These are phyloP conservation scores for Trichoderma gamsii DNA, from an alignment of 495 filamentous ascomycete species.

Conservation along the genomic window DNA sequence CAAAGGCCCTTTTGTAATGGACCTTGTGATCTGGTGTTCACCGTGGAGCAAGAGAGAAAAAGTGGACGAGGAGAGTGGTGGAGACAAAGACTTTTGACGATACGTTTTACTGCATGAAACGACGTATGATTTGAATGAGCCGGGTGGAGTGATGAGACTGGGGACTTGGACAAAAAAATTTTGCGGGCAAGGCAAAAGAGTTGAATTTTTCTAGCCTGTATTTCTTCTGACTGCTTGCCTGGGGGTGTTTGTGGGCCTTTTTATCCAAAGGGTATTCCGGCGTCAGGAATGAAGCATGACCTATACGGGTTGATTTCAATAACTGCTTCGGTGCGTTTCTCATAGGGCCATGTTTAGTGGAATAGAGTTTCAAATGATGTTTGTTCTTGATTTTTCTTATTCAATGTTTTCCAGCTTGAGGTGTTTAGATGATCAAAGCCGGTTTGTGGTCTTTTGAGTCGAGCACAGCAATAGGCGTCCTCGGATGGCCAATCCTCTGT, in stretches of 20 bases:
- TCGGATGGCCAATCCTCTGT: too few relatives aligned
- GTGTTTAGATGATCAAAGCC: too few relatives aligned
- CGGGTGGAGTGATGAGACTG: background rate
- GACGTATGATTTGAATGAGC: background rate
- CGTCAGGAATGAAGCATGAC: conserved; percentile 6
- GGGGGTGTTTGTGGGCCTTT: conserved; percentile 5
- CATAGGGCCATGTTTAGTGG: background rate
- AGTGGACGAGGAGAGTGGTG: background rate
- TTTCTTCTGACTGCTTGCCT: background rate
- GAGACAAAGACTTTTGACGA: background rate
- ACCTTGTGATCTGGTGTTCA: background rate
- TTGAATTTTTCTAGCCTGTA: background rate
- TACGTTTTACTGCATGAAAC: background rate
- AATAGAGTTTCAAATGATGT: conserved; percentile 1
- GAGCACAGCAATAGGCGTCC: too few relatives aligned
- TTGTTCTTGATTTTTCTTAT: background rate
- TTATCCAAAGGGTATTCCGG: background rate
- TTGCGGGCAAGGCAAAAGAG: background rate
- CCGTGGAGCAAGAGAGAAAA: background rate
- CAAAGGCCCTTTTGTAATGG: conserved; percentile 78
- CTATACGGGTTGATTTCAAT: conserved; percentile 5
- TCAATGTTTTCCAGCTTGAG: too few relatives aligned
- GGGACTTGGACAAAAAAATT: conserved; percentile 5
- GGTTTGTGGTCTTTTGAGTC: too few relatives aligned
- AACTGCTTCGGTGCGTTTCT: background rate